Conservation (phyloP, 2,329 filamentous ascomycete species). For the Botrytis medusae region DNA sequence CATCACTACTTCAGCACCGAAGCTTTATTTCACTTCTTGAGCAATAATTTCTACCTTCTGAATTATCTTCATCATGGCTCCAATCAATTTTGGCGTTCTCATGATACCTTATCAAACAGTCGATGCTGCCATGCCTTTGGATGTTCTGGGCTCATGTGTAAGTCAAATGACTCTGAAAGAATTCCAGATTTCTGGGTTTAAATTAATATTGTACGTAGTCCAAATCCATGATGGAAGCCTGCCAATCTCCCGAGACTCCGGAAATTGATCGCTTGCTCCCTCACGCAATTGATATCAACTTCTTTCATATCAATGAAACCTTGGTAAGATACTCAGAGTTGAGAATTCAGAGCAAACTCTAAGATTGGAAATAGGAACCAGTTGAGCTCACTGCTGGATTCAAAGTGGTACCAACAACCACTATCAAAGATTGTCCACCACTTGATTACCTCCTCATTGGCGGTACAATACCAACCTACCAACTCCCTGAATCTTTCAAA, state of each 20-base stretch:
- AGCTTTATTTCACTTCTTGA: background rate
- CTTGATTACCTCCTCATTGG: constrained; percentile 43
- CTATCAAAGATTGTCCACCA: constrained; percentile 41
- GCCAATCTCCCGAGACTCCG: constrained; percentile 10
- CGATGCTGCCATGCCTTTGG: constrained; percentile 34
- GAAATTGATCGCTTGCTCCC: constrained; percentile 16
- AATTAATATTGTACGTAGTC: background rate
- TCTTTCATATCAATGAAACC: constrained; percentile 34
- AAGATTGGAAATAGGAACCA: constrained; percentile 20
- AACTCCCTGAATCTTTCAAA: constrained; percentile 37
- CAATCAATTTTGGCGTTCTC: constrained; percentile 35
- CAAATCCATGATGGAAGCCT: constrained; percentile 8
- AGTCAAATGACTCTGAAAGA: background rate
- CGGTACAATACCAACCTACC: constrained; percentile 38
- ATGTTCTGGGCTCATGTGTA: constrained; percentile 32
- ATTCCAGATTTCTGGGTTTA: background rate
- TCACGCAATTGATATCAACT: constrained; percentile 31
- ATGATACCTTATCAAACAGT: constrained; percentile 34
- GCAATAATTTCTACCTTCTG: background rate
- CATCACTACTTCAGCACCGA: background rate
- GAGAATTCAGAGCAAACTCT: background rate
- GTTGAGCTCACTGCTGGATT: constrained; percentile 26
- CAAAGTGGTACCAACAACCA: constrained; percentile 29
- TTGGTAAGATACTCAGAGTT: constrained; percentile 9
- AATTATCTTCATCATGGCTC: constrained; percentile 27